These are phyloP conservation scores for Beauveria sp. DNA, from an alignment of 2,329 filamentous ascomycete genomes.

Conservation along the genomic window DNA sequence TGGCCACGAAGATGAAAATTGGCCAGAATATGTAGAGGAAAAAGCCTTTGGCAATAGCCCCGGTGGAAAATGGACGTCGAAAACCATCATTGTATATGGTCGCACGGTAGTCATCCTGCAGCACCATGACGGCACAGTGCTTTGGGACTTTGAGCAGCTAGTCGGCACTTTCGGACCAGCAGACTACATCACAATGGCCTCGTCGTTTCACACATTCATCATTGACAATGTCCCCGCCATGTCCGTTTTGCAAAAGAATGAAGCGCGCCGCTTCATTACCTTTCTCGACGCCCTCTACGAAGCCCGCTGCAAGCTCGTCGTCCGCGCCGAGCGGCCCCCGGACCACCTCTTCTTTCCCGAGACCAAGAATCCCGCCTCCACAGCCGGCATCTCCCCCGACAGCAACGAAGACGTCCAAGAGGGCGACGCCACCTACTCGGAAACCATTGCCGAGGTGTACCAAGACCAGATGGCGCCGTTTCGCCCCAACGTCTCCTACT, in stretches of 20 bases:
- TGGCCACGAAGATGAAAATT: conserved; percentile 22
- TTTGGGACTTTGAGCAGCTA: conserved; percentile 62
- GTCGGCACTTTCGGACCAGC: conserved; percentile 66
- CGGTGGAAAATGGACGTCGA: conserved; percentile 33
- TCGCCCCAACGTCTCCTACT: conserved; percentile 67
- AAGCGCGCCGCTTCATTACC: conserved; percentile 73
- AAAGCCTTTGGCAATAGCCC: conserved; percentile 18
- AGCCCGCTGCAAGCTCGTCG: conserved; percentile 67
- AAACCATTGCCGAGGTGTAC: conserved; percentile 57
- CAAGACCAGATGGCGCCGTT: conserved; percentile 73
- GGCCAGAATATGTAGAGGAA: conserved; percentile 18
- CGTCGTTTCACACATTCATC: conserved; percentile 71
- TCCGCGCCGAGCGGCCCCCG: conserved; percentile 59
- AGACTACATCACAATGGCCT: conserved; percentile 76
- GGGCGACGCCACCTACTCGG: conserved; percentile 33
- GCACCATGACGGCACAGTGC: conserved; percentile 48
- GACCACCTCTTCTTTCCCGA: conserved; percentile 76
- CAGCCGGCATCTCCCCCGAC: conserved; percentile 1
- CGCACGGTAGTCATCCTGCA: conserved; percentile 52
- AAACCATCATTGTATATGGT: conserved; percentile 51
- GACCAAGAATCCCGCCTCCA: conserved; percentile 18
- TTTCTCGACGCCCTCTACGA: conserved; percentile 76
- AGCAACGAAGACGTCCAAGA: conserved; percentile 16
- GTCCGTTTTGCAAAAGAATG: conserved; percentile 64
- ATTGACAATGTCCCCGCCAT: conserved; percentile 63